Conservation (phyloP, 2,329 filamentous ascomycete species). For the Metarhizium rileyi region DNA sequence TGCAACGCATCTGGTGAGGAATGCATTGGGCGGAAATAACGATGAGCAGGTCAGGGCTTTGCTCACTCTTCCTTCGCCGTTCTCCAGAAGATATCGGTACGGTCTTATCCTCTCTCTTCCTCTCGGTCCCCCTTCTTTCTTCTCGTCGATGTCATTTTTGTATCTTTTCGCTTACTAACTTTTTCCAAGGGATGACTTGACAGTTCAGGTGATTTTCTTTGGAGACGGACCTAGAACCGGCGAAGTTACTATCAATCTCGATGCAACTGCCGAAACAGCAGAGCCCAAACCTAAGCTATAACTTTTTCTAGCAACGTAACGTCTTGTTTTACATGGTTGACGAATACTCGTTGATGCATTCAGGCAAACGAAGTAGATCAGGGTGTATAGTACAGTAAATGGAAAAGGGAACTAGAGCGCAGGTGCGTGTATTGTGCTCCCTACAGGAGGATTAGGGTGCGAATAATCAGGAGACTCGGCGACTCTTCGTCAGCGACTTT, state of each 20-base stretch:
- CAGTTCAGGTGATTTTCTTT: slow-evolving; percentile 98
- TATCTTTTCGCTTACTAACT: too few species aligned
- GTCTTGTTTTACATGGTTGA: neutral
- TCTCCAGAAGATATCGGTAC: slow-evolving; percentile 80
- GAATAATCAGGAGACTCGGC: neutral
- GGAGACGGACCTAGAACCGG: slow-evolving; percentile 70
- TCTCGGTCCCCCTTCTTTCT: neutral
- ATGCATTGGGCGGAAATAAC: slow-evolving; percentile 88
- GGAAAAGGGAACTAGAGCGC: neutral
- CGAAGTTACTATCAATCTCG: slow-evolving; percentile 72
- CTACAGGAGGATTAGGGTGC: neutral
- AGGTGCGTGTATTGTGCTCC: neutral
- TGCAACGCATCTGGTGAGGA: slow-evolving; percentile 89
- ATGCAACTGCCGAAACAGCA: slow-evolving; percentile 58
- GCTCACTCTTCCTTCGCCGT: slow-evolving; percentile 83
- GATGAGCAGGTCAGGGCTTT: slow-evolving; percentile 88
- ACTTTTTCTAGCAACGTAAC: neutral
- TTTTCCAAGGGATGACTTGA: slow-evolving; percentile 72
- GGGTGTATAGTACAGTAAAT: neutral
- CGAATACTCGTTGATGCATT: neutral
- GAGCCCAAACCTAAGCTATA: slow-evolving; percentile 30
- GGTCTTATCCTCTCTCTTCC: slow-evolving; percentile 7
- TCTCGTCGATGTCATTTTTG: too few species aligned
- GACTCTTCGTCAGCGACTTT: too few species aligned
- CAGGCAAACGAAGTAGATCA: neutral